A percentile compares a stretch with the other conserved stretches of the same genome.
Conservation (phyloP, 2,329 filamentous ascomycete genomes). For the Aspergillus niger region DNA sequence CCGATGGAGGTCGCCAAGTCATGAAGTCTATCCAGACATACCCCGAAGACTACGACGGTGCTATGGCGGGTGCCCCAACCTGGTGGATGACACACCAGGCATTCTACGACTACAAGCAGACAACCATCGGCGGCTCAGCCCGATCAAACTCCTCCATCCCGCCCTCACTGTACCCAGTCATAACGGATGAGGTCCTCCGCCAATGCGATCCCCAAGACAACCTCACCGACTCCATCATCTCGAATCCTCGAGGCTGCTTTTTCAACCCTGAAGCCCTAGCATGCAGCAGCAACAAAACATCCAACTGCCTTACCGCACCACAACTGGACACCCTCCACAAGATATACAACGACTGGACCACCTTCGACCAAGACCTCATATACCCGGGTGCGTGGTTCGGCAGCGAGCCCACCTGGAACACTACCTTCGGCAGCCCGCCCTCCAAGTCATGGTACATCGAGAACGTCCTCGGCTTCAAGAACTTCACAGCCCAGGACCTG, state of each 20-base stretch:
- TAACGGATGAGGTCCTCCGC: background rate
- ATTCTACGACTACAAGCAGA: background rate
- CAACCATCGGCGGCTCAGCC: background rate
- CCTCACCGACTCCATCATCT: background rate
- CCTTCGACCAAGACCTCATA: background rate
- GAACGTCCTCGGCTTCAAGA: background rate
- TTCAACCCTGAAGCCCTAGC: background rate
- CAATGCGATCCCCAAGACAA: background rate
- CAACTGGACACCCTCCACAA: background rate
- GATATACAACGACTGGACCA: background rate
- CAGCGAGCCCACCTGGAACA: background rate
- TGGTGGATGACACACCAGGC: background rate
- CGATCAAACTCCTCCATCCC: background rate
- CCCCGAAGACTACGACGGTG: background rate
- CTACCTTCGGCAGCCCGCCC: background rate
- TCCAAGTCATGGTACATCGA: background rate
- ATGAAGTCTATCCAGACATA: conserved; percentile 1
- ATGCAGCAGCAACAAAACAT: background rate
- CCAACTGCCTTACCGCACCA: background rate
- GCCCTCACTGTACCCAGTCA: background rate
- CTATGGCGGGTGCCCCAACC: background rate
- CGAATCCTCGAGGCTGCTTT: background rate
- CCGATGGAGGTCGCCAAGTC: background rate
- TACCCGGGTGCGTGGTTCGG: background rate
- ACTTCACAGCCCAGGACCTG: background rate